phyloP scores from a whole-genome alignment of 768 basidiomycete species.

The Lenzites betulinus region DNA sequence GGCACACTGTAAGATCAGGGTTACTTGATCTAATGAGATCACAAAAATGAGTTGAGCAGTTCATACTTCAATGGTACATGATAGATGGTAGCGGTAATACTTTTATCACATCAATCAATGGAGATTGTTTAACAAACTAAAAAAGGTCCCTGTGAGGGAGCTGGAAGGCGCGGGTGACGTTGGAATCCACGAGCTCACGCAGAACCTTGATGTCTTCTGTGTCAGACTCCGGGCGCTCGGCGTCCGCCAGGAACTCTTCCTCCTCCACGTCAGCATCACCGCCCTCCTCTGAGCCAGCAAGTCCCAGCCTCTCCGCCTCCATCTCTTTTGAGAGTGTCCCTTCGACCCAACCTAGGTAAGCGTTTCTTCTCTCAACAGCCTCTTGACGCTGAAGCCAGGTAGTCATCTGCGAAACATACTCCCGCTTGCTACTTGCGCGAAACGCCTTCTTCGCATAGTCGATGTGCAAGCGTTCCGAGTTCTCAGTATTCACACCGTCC shows the following conservation, averaged over 20 bases:
- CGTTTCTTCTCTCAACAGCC: slow-evolving; percentile 25
- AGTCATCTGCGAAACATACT: slow-evolving; percentile 43
- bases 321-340: neutral
- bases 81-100: no score
- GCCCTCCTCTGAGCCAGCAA: neutral
- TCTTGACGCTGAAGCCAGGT: slow-evolving; percentile 37
- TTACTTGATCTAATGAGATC: no score
- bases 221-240: no score
- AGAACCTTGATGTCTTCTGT: no score
- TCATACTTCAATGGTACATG: no score
- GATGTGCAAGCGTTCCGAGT: slow-evolving; percentile 44
- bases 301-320: neutral
- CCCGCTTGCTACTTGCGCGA: slow-evolving; percentile 36
- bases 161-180: neutral
- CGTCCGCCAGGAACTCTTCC: no score
- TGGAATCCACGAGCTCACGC: neutral
- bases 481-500: slow-evolving; percentile 44
- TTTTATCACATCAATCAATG: no score
- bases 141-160: no score
- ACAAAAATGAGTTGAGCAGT: no score
- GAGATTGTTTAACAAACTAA: no score
- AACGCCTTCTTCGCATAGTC: slow-evolving; percentile 43
- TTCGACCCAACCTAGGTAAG: slow-evolving; percentile 16
- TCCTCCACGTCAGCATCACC: neutral
- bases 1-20: no score